A percentile compares a stretch with the other conserved stretches of the same genome.
Evolutionary conservation across 495 filamentous ascomycete genomes (phyloP).

Genomic region (Penicillium lividum): DNA sequence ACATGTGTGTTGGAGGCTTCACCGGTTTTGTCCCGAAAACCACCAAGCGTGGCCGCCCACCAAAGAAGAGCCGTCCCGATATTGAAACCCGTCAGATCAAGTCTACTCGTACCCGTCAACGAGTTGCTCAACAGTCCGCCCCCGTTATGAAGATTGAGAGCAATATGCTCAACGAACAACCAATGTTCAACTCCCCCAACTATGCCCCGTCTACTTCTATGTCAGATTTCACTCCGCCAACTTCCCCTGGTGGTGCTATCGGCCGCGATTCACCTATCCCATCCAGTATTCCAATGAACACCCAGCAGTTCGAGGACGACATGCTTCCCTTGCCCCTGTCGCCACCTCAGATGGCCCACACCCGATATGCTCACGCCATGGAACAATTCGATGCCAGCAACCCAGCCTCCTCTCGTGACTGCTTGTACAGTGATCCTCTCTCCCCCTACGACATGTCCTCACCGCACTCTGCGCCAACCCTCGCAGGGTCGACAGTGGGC

Average conservation of each 20-base stretch:
- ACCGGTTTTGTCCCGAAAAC: constrained; percentile 75
- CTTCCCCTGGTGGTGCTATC: constrained; percentile 43
- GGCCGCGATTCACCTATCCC: constrained; percentile 49
- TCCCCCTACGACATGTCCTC: constrained; percentile 40
- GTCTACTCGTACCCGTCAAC: constrained; percentile 50
- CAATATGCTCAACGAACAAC: constrained; percentile 28
- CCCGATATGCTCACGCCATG: constrained; percentile 28
- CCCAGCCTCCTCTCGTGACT: constrained; percentile 29
- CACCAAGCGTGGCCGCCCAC: constrained; percentile 62
- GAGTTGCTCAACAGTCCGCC: constrained; percentile 40
- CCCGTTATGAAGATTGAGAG: constrained; percentile 25
- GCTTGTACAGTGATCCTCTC: constrained; percentile 35
- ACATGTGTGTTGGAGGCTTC: constrained; percentile 91
- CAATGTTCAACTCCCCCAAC: constrained; percentile 41
- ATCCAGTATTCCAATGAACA: constrained; percentile 47
- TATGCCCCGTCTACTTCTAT: constrained; percentile 43
- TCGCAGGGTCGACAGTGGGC: constrained; percentile 40
- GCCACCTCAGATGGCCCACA: constrained; percentile 30
- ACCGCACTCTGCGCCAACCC: constrained; percentile 41
- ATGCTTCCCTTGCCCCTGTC: constrained; percentile 39
- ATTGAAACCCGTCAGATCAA: constrained; percentile 70
- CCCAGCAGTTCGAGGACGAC: constrained; percentile 43
- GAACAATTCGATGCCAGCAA: constrained; percentile 23
- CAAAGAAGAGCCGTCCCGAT: constrained; percentile 63
- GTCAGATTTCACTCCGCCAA: constrained; percentile 51